Percentiles rank a stretch among this genome's conserved stretches.
Conservation (phyloP, 2,329 filamentous ascomycete species). For the Botryotinia globosa region DNA sequence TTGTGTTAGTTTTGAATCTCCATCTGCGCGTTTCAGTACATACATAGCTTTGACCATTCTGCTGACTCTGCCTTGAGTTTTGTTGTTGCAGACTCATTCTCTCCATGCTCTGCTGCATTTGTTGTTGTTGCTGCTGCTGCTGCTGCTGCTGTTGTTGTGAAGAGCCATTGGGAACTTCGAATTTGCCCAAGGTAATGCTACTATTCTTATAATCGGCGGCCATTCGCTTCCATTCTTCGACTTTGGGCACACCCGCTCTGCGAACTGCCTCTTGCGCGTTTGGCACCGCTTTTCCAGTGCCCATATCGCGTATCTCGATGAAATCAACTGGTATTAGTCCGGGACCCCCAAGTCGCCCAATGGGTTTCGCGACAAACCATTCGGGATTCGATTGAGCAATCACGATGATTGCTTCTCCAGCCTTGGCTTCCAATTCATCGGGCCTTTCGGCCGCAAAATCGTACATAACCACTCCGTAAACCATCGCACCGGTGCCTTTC, state of each 20-base stretch:
- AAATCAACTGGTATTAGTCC: constrained; percentile 95
- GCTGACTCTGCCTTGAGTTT: constrained; percentile 47
- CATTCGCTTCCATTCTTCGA: constrained; percentile 99
- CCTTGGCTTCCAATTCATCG: constrained; percentile 94
- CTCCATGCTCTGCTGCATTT: constrained; percentile 69
- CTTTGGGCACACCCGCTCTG: constrained; percentile 84
- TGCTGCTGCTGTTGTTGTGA: constrained; percentile 50
- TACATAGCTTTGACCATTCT: constrained; percentile 50
- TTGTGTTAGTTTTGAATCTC: constrained; percentile 11
- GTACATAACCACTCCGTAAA: constrained; percentile 96
- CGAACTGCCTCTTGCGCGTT: constrained; percentile 84
- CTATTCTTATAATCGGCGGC: constrained; percentile 98
- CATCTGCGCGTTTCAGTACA: constrained; percentile 26
- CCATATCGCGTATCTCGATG: constrained; percentile 94
- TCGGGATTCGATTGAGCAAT: constrained; percentile 98
- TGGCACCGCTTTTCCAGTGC: constrained; percentile 74
- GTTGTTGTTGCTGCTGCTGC: too few relatives aligned
- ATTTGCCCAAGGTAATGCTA: constrained; percentile 93
- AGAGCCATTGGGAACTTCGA: constrained; percentile 56
- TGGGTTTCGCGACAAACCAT: constrained; percentile 99
- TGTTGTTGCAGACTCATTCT: constrained; percentile 73
- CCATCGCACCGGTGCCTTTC: constrained; percentile 76
- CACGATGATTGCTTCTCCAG: constrained; percentile 94
- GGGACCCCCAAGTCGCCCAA: constrained; percentile 90
- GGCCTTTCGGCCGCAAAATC: constrained; percentile 92